Evolutionary conservation across 2,329 filamentous ascomycete species (phyloP), one percentile per base, ranked within the genome.

Genomic region (Trichothecium roseum): DNA sequence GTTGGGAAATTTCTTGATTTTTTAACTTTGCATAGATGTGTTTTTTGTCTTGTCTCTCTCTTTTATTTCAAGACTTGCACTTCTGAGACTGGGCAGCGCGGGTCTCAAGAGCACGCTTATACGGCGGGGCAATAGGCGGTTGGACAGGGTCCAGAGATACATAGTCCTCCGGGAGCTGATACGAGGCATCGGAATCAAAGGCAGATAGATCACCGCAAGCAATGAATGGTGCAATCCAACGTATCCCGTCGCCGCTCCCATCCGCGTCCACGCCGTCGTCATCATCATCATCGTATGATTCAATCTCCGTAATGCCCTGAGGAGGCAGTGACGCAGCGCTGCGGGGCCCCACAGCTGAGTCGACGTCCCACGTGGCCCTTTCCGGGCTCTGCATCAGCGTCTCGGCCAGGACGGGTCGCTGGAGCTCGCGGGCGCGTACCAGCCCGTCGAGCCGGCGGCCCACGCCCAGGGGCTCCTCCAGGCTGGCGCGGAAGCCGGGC

Each of bases 121-220:
- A 98, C 0, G 91, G 91, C 10, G 91, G 91, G 8, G 91, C 91
- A 26, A 91, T 98, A 1, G 91, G 91, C 18, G 89, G 89, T 55
- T 96, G 91, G 22, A 98, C 75, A 0, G 91, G 91, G 54, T 95
- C 87, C 33, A 96, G 70, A 46, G 82, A 88, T 35, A 93, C 74
- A 52, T 93, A 76, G 45, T 87, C 83, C 40, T 88, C 82, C 1
- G 91, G 88, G 14, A 98, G 67, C 45, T 83, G 75, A 59, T 96
- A 95, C 4, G 88, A 91, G 4, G 91, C 89, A 66, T 98, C 91
- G 1, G 89, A 87, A 63, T 98, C 91, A 63, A 88, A 98, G 9
- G 85, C 80, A 17, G 87, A 93, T 36, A 98, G 69, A 59, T 98
- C 91, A 31, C 91, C 91, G 55, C 91, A 98, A n/a, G 91, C 88